Percentiles rank a stretch among this genome's conserved stretches.
These are phyloP conservation scores for Kurtzmaniella quercitrusa DNA, from an alignment of 1,139 yeast genomes.

Conservation along the genomic window DNA sequence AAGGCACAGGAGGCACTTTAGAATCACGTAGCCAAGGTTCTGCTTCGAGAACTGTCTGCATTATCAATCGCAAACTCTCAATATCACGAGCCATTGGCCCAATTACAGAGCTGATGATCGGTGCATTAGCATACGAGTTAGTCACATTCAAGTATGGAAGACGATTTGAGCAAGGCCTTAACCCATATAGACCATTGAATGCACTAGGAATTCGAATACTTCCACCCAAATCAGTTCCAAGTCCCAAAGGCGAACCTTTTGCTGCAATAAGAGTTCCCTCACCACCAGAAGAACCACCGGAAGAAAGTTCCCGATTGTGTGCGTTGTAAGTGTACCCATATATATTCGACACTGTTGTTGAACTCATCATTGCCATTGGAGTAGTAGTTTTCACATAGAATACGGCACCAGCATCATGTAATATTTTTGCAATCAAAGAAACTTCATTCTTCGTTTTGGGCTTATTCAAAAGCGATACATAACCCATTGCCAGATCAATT, in stretches of 20 bases:
- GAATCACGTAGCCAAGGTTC: conserved; percentile 18
- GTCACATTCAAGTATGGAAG: conserved; percentile 11
- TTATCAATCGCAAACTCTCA: conserved; percentile 21
- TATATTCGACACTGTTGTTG: conserved; percentile 43
- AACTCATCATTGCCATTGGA: conserved; percentile 55
- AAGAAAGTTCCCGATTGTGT: conserved; percentile 36
- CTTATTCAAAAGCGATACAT: conserved; percentile 26
- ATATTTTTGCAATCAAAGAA: conserved; percentile 39
- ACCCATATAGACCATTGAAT: conserved; percentile 15
- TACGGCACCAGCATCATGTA: conserved; percentile 49
- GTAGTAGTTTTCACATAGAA: conserved; percentile 55
- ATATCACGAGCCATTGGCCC: conserved; percentile 32
- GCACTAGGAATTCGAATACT: conserved; percentile 17
- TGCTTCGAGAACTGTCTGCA: conserved; percentile 13
- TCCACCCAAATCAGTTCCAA: conserved; percentile 21
- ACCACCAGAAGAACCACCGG: conserved; percentile 64
- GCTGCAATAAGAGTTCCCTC: conserved; percentile 56
- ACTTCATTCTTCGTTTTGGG: conserved; percentile 24
- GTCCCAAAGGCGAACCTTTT: conserved; percentile 46
- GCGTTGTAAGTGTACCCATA: conserved; percentile 50
- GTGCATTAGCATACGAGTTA: conserved; percentile 11
- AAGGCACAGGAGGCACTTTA: conserved; percentile 14
- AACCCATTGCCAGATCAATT: conserved; percentile 42
- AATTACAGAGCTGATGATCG: conserved; percentile 20
- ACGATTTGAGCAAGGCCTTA: conserved; percentile 14